A percentile compares a stretch with the other conserved stretches of the same genome.
Evolutionary conservation across 75 land plant species (phyloP).

Genomic region (Gnetum montanum): DNA sequence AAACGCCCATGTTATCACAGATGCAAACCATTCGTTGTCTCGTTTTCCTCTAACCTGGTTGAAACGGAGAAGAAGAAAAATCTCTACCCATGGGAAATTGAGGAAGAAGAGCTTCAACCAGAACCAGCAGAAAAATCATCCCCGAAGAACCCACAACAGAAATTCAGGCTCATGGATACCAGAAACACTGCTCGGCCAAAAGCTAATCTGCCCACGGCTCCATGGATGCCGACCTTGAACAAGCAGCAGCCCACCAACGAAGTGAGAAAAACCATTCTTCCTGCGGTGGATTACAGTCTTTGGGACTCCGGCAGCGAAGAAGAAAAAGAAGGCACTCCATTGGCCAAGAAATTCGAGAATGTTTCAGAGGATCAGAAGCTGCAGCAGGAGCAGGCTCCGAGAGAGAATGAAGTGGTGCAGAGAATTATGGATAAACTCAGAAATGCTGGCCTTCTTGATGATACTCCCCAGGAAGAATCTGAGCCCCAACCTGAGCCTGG

Average conservation of each 20-base stretch:
- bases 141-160: no score
- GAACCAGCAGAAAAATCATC: no score
- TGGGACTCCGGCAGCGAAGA: not conserved
- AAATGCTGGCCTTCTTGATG: conserved; percentile 38
- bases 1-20: no score
- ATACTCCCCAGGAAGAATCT: conserved; percentile 7
- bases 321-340: not conserved
- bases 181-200: no score
- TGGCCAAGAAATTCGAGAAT: not conserved
- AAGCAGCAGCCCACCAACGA: not conserved
- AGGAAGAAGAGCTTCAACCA: no score
- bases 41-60: no score
- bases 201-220: not conserved
- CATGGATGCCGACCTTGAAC: not conserved
- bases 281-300: not conserved
- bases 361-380: not conserved
- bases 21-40: no score
- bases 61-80: no score
- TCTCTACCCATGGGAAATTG: no score
- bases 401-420: conserved; percentile 25
- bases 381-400: not conserved
- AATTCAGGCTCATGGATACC: no score
- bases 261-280: not conserved
- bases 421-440: conserved; percentile 49
- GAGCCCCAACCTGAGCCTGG: conserved; percentile 27